These are phyloP conservation scores for Syncephalastrum sp. DNA, from an alignment of 371 early-diverging fungal species.

Conservation along the genomic window DNA sequence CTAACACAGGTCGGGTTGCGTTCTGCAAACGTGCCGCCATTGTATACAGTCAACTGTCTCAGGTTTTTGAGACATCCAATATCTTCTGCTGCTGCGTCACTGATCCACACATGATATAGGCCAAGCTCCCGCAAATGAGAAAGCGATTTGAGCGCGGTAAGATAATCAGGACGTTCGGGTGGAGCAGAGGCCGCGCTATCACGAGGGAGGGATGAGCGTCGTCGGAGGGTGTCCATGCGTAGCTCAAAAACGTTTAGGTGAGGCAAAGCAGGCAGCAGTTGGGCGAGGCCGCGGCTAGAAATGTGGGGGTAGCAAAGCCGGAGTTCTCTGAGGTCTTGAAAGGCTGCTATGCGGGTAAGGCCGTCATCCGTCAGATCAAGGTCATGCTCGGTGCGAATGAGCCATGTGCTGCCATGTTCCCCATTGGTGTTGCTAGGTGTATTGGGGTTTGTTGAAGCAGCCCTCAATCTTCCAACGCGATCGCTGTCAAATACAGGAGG, in stretches of 20 bases:
- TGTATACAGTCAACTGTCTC: slow-evolving; percentile 9
- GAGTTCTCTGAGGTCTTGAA: slow-evolving; percentile 15
- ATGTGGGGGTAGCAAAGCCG: slow-evolving; percentile 20
- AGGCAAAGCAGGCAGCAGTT: slow-evolving; percentile 6
- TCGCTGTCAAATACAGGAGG: neutral
- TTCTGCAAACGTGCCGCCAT: slow-evolving; percentile 12
- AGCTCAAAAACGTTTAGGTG: slow-evolving; percentile 18
- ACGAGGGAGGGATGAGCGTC: neutral
- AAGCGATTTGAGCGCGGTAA: neutral
- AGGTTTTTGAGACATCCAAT: slow-evolving; percentile 4
- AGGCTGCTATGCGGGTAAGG: slow-evolving; percentile 4
- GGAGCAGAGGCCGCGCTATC: too few species aligned
- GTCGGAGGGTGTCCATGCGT: slow-evolving; percentile 15
- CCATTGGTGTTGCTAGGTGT: neutral
- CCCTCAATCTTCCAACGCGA: neutral
- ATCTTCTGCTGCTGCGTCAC: slow-evolving; percentile 2
- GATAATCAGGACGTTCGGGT: too few species aligned
- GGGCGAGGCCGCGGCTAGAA: slow-evolving; percentile 5
- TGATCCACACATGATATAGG: slow-evolving; percentile 15
- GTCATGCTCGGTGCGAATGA: slow-evolving; percentile 18
- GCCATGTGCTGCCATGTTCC: neutral
- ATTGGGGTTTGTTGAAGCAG: neutral
- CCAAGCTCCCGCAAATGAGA: slow-evolving; percentile 5
- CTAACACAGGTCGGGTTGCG: slow-evolving; percentile 11
- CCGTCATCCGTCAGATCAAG: slow-evolving; percentile 9